Evolutionary conservation across 768 basidiomycete species (phyloP).

Genomic region (Hygrophorus russula): DNA sequence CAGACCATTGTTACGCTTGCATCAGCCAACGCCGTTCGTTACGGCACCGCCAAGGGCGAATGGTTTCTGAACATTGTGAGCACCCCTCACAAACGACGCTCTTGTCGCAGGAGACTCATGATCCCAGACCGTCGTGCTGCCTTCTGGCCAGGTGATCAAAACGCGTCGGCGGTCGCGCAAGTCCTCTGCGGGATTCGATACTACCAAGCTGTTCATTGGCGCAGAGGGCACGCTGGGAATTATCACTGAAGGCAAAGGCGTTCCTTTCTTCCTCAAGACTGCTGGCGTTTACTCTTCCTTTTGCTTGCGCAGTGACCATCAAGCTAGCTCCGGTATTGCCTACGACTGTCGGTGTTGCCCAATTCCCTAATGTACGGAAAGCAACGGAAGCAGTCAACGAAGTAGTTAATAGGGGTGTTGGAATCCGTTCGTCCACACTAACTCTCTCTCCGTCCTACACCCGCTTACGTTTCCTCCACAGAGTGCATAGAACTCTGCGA

Average conservation of each 20-base stretch:
- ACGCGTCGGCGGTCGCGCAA: constrained; percentile 72
- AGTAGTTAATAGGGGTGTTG: constrained; percentile 36
- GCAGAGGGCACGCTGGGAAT: constrained; percentile 77
- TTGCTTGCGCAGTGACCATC: constrained; percentile 58
- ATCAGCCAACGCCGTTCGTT: constrained; percentile 68
- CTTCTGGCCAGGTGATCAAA: constrained; percentile 84
- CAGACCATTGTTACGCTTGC: not conserved
- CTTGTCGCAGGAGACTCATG: not conserved
- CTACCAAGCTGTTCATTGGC: constrained; percentile 79
- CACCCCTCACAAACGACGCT: not conserved
- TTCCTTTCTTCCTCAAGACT: not conserved
- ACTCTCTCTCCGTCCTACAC: not conserved
- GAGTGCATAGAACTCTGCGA: constrained; percentile 89
- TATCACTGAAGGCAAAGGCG: constrained; percentile 63
- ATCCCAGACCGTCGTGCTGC: constrained; percentile 74
- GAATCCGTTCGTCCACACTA: too few relatives aligned
- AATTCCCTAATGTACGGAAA: constrained; percentile 68
- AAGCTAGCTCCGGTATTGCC: constrained; percentile 73
- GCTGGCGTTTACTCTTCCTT: constrained; percentile 14
- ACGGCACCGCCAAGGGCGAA: constrained; percentile 82
- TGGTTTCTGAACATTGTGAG: constrained; percentile 74
- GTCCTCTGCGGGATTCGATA: constrained; percentile 80
- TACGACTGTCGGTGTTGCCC: constrained; percentile 79
- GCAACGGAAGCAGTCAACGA: constrained; percentile 79
- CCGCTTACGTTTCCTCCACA: constrained; percentile 13